Base-by-base conservation (phyloP, 192 early-diverging fungal species). In the Dissophora globulifera region DNA sequence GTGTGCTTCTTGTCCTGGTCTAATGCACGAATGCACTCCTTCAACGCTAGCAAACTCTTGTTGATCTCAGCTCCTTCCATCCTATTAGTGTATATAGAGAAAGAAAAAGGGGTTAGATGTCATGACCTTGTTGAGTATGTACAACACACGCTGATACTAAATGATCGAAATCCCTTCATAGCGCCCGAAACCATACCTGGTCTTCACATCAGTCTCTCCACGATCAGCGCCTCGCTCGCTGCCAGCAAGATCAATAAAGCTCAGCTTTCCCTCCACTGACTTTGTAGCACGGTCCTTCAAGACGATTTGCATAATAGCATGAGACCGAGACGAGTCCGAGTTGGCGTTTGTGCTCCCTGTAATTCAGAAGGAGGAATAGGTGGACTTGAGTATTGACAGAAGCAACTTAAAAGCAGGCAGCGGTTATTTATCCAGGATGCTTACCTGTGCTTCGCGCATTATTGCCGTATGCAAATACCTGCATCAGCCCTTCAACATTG, bases 21-120 rank as follows among this genome's bases (percentile, higher is more conserved):
- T 40, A 98, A 78, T 1, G 98, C 96, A 51, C 96, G 91, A 80
- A 99, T 99, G 65, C 96, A 98, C 69, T 98, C 96, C 78, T 99
- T 98, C 61, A 99, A 79, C 0, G 98, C 98, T 55, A 99, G 81
- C 64, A 99, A 83, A 75, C 94, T 95, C 80, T 98, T 98, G 86
- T 99, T 99, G 84, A 99, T 99, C 82, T 99, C 96, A 1, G 96
- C 93, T 15, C 96, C 98, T 72, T 99, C 97, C 96, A 96, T 96
- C 71, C 94, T 89, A 74, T 20, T 64, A 53, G 15, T 38, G 20
- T 17, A 43, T 26, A 23, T 3, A 17, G 19, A 10, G 43, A 16
- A 42, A 31, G 17, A 40, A 38, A 40, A 25, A n/a, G n/a, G n/a
- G n/a, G n/a, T n/a, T n/a, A n/a, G n/a, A n/a, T n/a, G n/a, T n/a